Evolutionary conservation across 148 eudicot species (phyloP).

Genomic region (Amaranthus cruentus): DNA sequence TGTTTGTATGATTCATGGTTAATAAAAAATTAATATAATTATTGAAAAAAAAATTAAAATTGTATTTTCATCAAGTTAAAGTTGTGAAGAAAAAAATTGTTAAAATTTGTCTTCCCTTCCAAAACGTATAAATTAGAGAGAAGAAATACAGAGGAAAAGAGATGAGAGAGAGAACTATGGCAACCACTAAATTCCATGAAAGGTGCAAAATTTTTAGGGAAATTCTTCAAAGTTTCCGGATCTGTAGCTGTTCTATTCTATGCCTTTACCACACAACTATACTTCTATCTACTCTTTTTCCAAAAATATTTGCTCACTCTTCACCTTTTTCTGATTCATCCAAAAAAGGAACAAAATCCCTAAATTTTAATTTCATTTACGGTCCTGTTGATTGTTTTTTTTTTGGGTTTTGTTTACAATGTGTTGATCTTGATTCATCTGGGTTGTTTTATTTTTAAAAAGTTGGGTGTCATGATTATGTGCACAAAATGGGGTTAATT

Average conservation of each 20-base stretch:
- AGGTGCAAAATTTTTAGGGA: constrained; percentile 22
- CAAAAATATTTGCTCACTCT: neutral
- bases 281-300: constrained; percentile 5
- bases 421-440: neutral
- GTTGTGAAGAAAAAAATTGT: no score
- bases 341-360: neutral
- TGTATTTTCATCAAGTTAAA: no score
- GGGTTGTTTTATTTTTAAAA: neutral
- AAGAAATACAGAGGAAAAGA: neutral
- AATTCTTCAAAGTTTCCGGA: constrained; percentile 19
- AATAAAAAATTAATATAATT: no score
- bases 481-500: constrained; percentile 6
- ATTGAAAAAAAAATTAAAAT: no score
- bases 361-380: neutral
- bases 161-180: constrained; percentile 22
- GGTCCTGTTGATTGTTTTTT: neutral
- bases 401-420: neutral
- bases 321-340: neutral
- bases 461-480: constrained; percentile 10
- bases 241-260: constrained; percentile 14
- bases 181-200: constrained; percentile 29
- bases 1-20: no score
- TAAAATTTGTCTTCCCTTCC: neutral
- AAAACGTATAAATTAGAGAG: constrained; percentile 18
- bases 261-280: neutral